phyloP scores from a whole-genome alignment of 106 monocot genomes.

The Allium cepa region DNA sequence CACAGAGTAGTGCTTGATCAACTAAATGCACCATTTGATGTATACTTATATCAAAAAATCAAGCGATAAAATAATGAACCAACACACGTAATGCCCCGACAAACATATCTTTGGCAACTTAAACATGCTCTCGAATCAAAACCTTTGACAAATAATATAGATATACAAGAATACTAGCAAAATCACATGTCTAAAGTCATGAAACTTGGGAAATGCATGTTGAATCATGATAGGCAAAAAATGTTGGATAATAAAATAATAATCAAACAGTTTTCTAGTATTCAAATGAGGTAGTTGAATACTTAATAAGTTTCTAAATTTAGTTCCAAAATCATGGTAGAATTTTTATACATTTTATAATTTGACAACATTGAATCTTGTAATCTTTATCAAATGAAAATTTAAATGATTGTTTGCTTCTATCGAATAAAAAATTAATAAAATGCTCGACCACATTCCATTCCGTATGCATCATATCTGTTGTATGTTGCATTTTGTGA shows the following conservation, averaged over 20 bases:
- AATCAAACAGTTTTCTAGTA: not conserved
- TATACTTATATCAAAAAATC: not conserved
- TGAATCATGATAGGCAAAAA: not conserved
- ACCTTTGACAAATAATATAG: not conserved
- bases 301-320: not conserved
- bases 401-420: not conserved
- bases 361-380: not conserved
- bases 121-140: not conserved
- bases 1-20: slow-evolving; percentile 1
- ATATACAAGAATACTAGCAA: not conserved
- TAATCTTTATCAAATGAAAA: not conserved
- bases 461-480: not conserved
- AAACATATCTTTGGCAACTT: no score
- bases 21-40: not conserved
- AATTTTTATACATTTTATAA: not conserved
- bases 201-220: not conserved
- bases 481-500: not conserved
- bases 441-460: not conserved
- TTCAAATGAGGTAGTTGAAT: not conserved
- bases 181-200: not conserved
- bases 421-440: not conserved
- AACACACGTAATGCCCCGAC: not conserved
- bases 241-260: not conserved
- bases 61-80: not conserved
- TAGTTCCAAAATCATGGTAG: not conserved